These are phyloP conservation scores for Lunularia cruciata DNA, from an alignment of 225 moss, liverwort and hornwort species.

Conservation along the genomic window DNA sequence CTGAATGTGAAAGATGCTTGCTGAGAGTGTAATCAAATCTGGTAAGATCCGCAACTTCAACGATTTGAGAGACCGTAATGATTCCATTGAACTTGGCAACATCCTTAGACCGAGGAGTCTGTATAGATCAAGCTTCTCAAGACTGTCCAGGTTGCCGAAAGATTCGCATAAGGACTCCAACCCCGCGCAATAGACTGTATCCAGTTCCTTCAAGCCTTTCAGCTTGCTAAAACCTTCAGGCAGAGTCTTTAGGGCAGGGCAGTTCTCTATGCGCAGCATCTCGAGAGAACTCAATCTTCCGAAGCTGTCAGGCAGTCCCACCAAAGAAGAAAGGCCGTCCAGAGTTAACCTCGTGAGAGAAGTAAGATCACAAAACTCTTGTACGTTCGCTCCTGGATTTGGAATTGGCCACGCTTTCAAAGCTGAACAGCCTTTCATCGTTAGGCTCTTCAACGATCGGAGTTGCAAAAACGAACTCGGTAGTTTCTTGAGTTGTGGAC, in stretches of 20 bases:
- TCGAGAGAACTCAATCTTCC: background rate
- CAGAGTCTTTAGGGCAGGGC: background rate
- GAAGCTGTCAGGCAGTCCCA: background rate
- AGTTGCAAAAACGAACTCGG: conserved; percentile 1
- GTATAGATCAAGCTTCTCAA: background rate
- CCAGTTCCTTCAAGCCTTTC: background rate
- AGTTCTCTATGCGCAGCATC: background rate
- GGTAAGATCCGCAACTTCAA: background rate
- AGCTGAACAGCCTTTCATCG: background rate
- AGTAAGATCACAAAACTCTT: too few species aligned
- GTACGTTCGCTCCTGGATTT: too few species aligned
- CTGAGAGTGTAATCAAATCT: too few species aligned
- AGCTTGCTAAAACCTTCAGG: background rate
- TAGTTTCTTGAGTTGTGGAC: background rate
- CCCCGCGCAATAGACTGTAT: background rate
- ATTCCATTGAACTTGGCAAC: background rate
- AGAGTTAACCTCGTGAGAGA: background rate
- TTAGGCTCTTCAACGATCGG: background rate
- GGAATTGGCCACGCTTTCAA: background rate
- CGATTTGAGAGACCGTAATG: background rate
- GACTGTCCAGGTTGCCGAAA: background rate
- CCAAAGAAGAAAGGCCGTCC: background rate
- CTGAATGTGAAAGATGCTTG: too few species aligned
- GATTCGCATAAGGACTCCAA: background rate
- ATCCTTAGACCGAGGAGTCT: background rate